Conservation (phyloP, 495 filamentous ascomycete genomes). For the Aspergillus panamensis region DNA sequence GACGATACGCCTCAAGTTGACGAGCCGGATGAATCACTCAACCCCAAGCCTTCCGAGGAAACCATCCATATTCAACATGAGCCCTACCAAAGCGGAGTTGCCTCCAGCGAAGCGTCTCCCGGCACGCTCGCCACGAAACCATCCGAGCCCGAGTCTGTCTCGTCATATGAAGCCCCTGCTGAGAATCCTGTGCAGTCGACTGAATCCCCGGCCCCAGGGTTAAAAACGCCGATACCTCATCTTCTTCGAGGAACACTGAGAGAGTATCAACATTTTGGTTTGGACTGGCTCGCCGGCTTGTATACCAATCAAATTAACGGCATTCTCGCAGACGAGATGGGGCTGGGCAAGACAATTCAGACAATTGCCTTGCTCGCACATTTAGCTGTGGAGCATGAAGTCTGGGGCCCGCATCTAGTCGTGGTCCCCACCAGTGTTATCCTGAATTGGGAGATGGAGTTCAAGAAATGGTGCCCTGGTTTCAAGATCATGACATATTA, state of each 20-base stretch:
- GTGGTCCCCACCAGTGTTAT: constrained; percentile 98
- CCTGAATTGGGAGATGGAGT: constrained; percentile 99
- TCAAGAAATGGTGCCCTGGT: constrained; percentile 98
- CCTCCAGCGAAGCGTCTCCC: constrained; percentile 50
- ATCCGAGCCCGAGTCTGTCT: constrained; percentile 64
- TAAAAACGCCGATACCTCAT: constrained; percentile 76
- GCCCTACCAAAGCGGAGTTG: constrained; percentile 30
- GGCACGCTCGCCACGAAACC: constrained; percentile 64
- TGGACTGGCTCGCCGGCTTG: constrained; percentile 93
- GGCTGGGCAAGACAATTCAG: constrained; percentile 97
- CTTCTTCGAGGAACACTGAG: constrained; percentile 88
- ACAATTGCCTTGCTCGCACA: constrained; percentile 94
- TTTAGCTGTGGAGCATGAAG: constrained; percentile 82
- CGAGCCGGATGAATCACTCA: neutral
- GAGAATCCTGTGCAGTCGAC: constrained; percentile 35
- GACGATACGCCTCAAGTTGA: constrained; percentile 1
- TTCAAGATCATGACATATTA: constrained; percentile 99
- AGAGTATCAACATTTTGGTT: constrained; percentile 93
- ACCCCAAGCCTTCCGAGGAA: constrained; percentile 7
- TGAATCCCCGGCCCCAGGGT: constrained; percentile 36
- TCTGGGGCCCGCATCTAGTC: constrained; percentile 95
- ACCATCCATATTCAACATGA: constrained; percentile 20
- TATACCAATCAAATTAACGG: constrained; percentile 94
- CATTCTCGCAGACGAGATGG: constrained; percentile 99
- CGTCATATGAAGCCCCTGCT: constrained; percentile 49